These are phyloP conservation scores for Hypoxylon lienhwacheense DNA, from an alignment of 495 filamentous ascomycete genomes.

Conservation along the genomic window DNA sequence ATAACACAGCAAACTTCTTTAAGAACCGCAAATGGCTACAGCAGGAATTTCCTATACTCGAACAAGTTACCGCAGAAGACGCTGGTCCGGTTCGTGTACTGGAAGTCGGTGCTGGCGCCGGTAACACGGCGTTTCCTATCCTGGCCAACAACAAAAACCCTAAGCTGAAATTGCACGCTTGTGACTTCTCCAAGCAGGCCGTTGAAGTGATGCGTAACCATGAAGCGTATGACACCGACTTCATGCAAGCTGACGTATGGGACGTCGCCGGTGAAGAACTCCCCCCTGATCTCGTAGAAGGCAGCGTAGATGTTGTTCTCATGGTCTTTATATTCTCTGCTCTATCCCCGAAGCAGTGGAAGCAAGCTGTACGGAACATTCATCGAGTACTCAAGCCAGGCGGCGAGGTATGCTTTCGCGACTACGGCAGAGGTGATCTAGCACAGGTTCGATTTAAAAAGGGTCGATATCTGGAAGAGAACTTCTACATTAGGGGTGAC, in stretches of 20 bases:
- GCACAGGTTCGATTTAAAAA: conserved; percentile 97
- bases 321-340: conserved; percentile 98
- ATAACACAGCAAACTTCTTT: conserved; percentile 96
- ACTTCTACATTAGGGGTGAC: conserved; percentile 94
- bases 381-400: conserved; percentile 81
- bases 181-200: conserved; percentile 89
- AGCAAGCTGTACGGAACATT: conserved; percentile 77
- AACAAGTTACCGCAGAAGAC: conserved; percentile 63
- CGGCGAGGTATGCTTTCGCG: conserved; percentile 86
- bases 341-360: conserved; percentile 81
- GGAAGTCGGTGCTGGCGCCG: conserved; percentile 93
- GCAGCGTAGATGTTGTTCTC: conserved; percentile 82
- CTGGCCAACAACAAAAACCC: conserved; percentile 78
- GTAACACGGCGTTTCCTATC: conserved; percentile 94
- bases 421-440: conserved; percentile 93
- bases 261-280: conserved; percentile 72
- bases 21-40: conserved; percentile 96
- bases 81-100: conserved; percentile 67
- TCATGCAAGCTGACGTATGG: conserved; percentile 88
- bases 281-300: conserved; percentile 73
- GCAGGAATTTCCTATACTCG: conserved; percentile 89
- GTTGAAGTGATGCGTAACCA: conserved; percentile 83
- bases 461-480: conserved; percentile 86
- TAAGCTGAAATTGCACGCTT: conserved; percentile 78
- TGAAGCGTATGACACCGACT: conserved; percentile 60